A percentile compares a stretch with the other conserved stretches of the same genome.
phyloP scores from a whole-genome alignment of 805 yeast species.

The Candida corydali region DNA sequence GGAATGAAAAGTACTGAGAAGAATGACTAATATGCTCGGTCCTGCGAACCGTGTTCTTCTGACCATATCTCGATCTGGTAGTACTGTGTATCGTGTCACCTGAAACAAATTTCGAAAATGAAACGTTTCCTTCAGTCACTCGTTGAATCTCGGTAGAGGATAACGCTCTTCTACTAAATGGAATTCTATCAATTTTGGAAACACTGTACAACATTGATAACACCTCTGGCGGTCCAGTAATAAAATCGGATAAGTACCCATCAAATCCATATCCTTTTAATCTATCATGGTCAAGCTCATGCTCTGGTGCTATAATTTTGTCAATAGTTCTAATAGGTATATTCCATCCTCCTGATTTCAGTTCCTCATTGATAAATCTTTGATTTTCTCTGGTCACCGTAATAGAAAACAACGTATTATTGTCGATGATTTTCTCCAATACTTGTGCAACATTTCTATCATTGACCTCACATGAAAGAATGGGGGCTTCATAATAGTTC shows the following conservation, averaged over 20 bases:
- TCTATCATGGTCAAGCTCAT: conserved; percentile 21
- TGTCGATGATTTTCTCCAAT: conserved; percentile 54
- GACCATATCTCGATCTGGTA: conserved; percentile 61
- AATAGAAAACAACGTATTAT: conserved; percentile 54
- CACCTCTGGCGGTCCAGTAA: conserved; percentile 71
- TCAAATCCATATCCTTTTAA: conserved; percentile 64
- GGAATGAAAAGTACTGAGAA: conserved; percentile 27
- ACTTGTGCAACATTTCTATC: conserved; percentile 48
- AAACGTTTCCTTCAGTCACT: conserved; percentile 40
- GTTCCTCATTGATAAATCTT: conserved; percentile 31
- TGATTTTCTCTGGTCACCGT: conserved; percentile 58
- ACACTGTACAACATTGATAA: conserved; percentile 64
- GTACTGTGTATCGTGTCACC: conserved; percentile 52
- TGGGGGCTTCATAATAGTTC: conserved; percentile 68
- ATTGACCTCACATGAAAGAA: conserved; percentile 55
- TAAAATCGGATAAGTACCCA: conserved; percentile 67
- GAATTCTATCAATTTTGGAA: conserved; percentile 49
- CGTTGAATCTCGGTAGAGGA: conserved; percentile 33
- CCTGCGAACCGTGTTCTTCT: conserved; percentile 44
- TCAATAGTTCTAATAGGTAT: conserved; percentile 54
- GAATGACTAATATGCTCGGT: conserved; percentile 31
- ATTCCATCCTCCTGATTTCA: conserved; percentile 29
- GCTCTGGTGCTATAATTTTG: conserved; percentile 15
- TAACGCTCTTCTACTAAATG: conserved; percentile 53
- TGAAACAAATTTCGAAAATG: conserved; percentile 56